These are phyloP conservation scores for Aquilaria yunnanensis DNA, from an alignment of 345 rosid species.

Conservation along the genomic window DNA sequence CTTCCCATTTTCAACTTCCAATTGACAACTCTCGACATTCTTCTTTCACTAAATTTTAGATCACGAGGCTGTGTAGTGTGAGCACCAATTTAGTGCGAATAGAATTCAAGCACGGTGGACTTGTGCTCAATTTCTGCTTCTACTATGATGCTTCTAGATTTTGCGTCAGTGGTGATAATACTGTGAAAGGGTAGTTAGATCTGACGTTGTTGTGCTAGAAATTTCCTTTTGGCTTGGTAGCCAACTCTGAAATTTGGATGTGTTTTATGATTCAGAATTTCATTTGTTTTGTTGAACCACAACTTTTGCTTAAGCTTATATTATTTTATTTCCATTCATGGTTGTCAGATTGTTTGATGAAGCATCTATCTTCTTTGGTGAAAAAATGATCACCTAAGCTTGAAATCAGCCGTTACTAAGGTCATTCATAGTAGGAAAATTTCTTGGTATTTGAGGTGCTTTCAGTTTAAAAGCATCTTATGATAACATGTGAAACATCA, in stretches of 20 bases:
- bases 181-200: constrained; percentile 59
- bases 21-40: neutral
- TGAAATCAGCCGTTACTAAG: too few species aligned
- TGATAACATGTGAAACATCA: too few species aligned
- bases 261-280: neutral
- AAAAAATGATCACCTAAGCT: too few species aligned
- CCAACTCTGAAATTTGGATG: neutral
- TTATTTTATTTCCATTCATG: too few species aligned
- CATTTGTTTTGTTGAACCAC: too few species aligned
- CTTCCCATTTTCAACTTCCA: neutral
- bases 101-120: constrained; percentile 84
- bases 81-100: constrained; percentile 63
- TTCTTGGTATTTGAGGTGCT: too few species aligned
- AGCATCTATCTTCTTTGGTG: too few species aligned
- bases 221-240: neutral
- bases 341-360: too few species aligned
- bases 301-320: too few species aligned
- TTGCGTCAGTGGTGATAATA: constrained; percentile 66
- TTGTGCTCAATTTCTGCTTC: constrained; percentile 94
- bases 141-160: constrained; percentile 96
- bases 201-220: neutral
- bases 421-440: too few species aligned
- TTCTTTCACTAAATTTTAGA: constrained; percentile 20
- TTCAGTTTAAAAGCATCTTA: too few species aligned
- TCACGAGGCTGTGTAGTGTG: constrained; percentile 74